Evolutionary conservation across 805 yeast species (phyloP).

Genomic region (Wickerhamomyces xylosicus): DNA sequence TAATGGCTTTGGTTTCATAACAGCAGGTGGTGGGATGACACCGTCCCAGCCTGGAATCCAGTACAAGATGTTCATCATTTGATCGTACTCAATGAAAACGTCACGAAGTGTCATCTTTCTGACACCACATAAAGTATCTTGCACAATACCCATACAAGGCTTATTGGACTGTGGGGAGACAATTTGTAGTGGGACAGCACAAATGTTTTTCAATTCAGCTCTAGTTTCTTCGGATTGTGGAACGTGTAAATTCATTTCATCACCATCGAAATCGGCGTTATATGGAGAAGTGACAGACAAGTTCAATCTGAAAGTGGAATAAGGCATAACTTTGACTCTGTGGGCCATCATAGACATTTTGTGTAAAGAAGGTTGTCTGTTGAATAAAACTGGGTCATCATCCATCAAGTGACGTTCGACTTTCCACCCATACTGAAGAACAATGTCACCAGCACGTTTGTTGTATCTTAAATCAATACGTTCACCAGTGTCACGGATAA

Average conservation of each 20-base stretch:
- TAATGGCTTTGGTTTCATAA: constrained; percentile 85
- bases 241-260: constrained; percentile 98
- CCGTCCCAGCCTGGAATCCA: constrained; percentile 99
- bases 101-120: constrained; percentile 94
- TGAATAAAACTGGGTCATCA: constrained; percentile 93
- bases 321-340: constrained; percentile 97
- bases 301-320: constrained; percentile 92
- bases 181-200: constrained; percentile 96
- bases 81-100: constrained; percentile 78
- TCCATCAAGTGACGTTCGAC: constrained; percentile 98
- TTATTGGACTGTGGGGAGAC: constrained; percentile 97
- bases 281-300: constrained; percentile 98
- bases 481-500: constrained; percentile 96
- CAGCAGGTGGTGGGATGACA: constrained; percentile 90
- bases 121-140: constrained; percentile 95
- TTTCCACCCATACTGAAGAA: constrained; percentile 97
- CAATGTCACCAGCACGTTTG: constrained; percentile 97
- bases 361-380: constrained; percentile 98
- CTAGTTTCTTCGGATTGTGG: constrained; percentile 98
- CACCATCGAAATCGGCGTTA: constrained; percentile 99
- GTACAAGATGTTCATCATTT: constrained; percentile 90
- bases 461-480: constrained; percentile 95
- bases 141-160: constrained; percentile 99
- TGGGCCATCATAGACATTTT: constrained; percentile 99
- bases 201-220: constrained; percentile 88